Evolutionary conservation across 2,329 filamentous ascomycete species (phyloP).

Genomic region (Penicillium sp.): DNA sequence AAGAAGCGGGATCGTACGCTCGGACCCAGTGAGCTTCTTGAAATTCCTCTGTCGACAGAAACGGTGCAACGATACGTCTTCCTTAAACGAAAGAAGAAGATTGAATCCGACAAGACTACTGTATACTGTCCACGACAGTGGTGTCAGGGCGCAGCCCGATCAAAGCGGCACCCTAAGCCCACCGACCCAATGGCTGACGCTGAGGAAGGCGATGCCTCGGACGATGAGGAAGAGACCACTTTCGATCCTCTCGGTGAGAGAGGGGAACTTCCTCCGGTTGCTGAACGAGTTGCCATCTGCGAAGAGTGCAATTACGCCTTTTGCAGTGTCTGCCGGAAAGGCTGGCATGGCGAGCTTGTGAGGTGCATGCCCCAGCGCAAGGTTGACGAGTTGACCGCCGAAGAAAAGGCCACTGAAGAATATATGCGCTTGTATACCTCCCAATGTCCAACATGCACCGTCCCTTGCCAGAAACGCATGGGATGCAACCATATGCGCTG

Average conservation of each 20-base stretch:
- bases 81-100: slow-evolving; percentile 87
- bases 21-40: slow-evolving; percentile 79
- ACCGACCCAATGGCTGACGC: slow-evolving; percentile 63
- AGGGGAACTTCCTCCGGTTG: slow-evolving; percentile 48
- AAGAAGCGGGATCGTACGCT: slow-evolving; percentile 68
- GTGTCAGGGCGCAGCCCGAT: slow-evolving; percentile 86
- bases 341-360: slow-evolving; percentile 93
- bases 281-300: slow-evolving; percentile 77
- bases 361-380: slow-evolving; percentile 66
- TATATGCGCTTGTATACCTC: slow-evolving; percentile 82
- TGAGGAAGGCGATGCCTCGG: slow-evolving; percentile 51
- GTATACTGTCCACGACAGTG: slow-evolving; percentile 90
- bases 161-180: slow-evolving; percentile 71
- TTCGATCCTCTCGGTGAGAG: slow-evolving; percentile 50
- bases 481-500: slow-evolving; percentile 99
- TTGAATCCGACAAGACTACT: slow-evolving; percentile 89
- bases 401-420: slow-evolving; percentile 83
- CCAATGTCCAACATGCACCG: slow-evolving; percentile 83
- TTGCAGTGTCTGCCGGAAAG: slow-evolving; percentile 70
- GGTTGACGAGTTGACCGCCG: slow-evolving; percentile 70
- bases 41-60: slow-evolving; percentile 70
- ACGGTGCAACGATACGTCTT: slow-evolving; percentile 82
- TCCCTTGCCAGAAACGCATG: slow-evolving; percentile 83
- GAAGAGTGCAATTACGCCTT: slow-evolving; percentile 90
- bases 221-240: slow-evolving; percentile 51